These are phyloP conservation scores for Geotrichum carabidarum DNA, from an alignment of 1,139 yeast species.

Conservation along the genomic window DNA sequence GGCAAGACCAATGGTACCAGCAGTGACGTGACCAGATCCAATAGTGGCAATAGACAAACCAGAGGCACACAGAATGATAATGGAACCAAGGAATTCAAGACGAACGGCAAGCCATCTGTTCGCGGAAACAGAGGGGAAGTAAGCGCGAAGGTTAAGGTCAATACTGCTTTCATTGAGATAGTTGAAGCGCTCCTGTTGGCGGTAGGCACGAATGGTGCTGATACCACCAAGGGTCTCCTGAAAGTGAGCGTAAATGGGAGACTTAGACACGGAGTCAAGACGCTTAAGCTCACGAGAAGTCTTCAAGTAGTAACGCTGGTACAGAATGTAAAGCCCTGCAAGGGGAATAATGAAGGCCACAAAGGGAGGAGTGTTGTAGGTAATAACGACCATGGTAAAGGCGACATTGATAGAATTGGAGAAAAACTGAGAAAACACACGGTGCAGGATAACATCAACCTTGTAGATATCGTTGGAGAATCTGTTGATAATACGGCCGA, in stretches of 20 bases:
- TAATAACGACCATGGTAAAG: slow-evolving; percentile 58
- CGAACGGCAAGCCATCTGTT: slow-evolving; percentile 73
- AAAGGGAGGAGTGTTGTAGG: slow-evolving; percentile 67
- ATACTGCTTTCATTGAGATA: slow-evolving; percentile 54
- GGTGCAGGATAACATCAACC: slow-evolving; percentile 68
- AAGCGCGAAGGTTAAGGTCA: slow-evolving; percentile 58
- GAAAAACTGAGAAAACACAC: slow-evolving; percentile 44
- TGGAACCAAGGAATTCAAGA: slow-evolving; percentile 62
- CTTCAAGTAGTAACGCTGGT: slow-evolving; percentile 77
- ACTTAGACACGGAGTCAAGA: slow-evolving; percentile 66
- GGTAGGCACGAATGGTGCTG: slow-evolving; percentile 58
- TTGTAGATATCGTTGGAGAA: slow-evolving; percentile 68
- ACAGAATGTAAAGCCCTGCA: slow-evolving; percentile 64
- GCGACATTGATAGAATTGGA: slow-evolving; percentile 50
- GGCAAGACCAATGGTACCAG: slow-evolving; percentile 69
- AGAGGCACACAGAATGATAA: slow-evolving; percentile 79
- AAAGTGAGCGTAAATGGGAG: slow-evolving; percentile 73
- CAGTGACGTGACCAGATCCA: slow-evolving; percentile 44
- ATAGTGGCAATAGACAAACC: slow-evolving; percentile 57
- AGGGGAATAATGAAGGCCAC: slow-evolving; percentile 45
- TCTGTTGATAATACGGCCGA: slow-evolving; percentile 65
- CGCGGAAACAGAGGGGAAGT: slow-evolving; percentile 51
- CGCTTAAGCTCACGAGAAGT: slow-evolving; percentile 77
- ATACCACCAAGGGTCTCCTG: slow-evolving; percentile 72
- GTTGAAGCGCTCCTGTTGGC: slow-evolving; percentile 49